Conservation (phyloP, 2,329 filamentous ascomycete genomes). For the Diaporthe capsici region DNA sequence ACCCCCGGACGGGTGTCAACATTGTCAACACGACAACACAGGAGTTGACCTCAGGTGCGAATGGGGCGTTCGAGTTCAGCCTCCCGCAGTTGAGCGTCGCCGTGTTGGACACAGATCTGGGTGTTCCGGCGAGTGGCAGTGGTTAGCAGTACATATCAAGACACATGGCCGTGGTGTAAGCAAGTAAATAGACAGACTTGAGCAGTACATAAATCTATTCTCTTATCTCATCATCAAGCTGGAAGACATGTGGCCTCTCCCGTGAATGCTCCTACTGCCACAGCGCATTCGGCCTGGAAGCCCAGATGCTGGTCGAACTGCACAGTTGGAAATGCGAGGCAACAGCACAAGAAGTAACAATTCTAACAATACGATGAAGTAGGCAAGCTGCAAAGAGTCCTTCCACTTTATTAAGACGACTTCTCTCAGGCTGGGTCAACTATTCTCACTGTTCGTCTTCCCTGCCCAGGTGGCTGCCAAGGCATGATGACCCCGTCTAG, state of each 20-base stretch:
- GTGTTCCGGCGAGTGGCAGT: slow-evolving; percentile 6
- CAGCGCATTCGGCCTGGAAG: background rate
- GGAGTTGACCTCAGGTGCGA: slow-evolving; percentile 56
- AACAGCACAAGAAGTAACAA: background rate
- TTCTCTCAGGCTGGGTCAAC: too few species aligned
- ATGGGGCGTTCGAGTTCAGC: slow-evolving; percentile 65
- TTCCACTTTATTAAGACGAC: too few species aligned
- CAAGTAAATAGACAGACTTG: background rate
- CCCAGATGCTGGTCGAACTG: background rate
- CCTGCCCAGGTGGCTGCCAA: background rate
- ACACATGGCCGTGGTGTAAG: background rate
- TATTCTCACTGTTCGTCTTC: background rate
- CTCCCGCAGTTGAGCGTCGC: slow-evolving; percentile 69
- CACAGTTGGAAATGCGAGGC: background rate
- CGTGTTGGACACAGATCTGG: slow-evolving; percentile 61
- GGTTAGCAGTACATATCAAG: background rate
- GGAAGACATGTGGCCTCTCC: background rate
- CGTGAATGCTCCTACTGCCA: background rate
- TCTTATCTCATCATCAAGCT: background rate
- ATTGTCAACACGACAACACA: slow-evolving; percentile 61
- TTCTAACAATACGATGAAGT: too few species aligned
- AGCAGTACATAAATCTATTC: slow-evolving; percentile 8
- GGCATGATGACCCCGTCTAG: background rate
- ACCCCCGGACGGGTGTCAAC: slow-evolving; percentile 61
- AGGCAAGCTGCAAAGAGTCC: background rate